phyloP scores from a whole-genome alignment of 768 basidiomycete species.

The Wakefieldia striispora region DNA sequence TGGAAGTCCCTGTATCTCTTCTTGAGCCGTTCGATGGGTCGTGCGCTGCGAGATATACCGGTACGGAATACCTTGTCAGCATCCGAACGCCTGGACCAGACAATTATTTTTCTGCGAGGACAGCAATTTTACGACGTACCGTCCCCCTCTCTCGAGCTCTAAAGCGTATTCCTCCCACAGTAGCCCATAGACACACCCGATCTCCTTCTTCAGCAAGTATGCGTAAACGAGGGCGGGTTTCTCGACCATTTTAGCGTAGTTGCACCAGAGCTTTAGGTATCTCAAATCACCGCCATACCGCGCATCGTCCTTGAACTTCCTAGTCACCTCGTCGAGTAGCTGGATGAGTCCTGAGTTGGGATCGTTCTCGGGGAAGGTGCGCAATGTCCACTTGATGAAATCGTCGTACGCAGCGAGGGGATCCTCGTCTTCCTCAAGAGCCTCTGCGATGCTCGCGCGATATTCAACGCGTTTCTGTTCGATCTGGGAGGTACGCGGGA shows the following conservation, averaged over 20 bases:
- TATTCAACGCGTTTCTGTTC: conserved; percentile 33
- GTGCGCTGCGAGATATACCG: conserved; percentile 78
- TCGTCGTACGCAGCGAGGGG: conserved; percentile 81
- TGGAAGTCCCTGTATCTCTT: conserved; percentile 79
- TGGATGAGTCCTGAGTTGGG: conserved; percentile 72
- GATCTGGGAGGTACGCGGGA: conserved; percentile 25
- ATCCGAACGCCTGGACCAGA: conserved; percentile 54
- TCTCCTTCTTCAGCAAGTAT: conserved; percentile 66
- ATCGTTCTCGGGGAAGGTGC: conserved; percentile 71
- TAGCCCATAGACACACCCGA: conserved; percentile 73
- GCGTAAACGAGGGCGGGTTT: conserved; percentile 67
- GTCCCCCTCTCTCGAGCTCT: conserved; percentile 69
- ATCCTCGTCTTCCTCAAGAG: conserved; percentile 75
- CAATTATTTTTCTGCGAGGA: conserved; percentile 5
- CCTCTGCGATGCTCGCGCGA: conserved; percentile 44
- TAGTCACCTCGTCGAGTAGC: conserved; percentile 80
- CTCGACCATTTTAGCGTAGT: conserved; percentile 81
- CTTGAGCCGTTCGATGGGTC: conserved; percentile 83
- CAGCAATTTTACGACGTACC: conserved; percentile 48
- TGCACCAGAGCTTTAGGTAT: conserved; percentile 89
- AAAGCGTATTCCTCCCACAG: conserved; percentile 92
- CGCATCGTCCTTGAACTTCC: conserved; percentile 78
- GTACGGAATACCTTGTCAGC: conserved; percentile 80
- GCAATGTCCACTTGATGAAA: conserved; percentile 88
- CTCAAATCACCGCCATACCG: conserved; percentile 84